These are phyloP conservation scores for Candida anutae DNA, from an alignment of 1,139 yeast species.

Conservation along the genomic window DNA sequence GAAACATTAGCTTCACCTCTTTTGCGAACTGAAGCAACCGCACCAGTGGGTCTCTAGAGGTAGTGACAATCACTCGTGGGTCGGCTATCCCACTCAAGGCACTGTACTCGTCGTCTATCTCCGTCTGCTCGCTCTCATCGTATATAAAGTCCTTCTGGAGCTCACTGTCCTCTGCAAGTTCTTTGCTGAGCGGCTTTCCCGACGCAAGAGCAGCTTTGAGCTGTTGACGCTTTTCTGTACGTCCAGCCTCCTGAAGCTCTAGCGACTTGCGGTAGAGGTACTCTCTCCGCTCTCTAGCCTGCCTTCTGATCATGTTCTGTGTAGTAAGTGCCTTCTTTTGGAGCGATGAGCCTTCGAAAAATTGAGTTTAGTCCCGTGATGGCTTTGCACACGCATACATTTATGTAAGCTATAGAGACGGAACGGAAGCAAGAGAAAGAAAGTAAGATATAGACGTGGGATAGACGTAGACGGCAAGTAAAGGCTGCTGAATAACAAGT, in stretches of 20 bases:
- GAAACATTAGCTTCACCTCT: constrained; percentile 83
- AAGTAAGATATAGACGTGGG: too few relatives aligned
- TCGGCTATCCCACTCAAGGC: constrained; percentile 83
- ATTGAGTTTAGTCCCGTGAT: too few relatives aligned
- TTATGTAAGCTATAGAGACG: too few relatives aligned
- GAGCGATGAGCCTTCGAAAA: too few relatives aligned
- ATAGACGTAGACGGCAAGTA: too few relatives aligned
- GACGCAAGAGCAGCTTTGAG: constrained; percentile 82
- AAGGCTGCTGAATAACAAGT: too few relatives aligned
- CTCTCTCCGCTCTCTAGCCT: constrained; percentile 93
- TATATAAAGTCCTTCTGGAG: constrained; percentile 76
- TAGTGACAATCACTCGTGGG: constrained; percentile 89
- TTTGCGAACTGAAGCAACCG: constrained; percentile 85
- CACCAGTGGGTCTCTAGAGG: constrained; percentile 86
- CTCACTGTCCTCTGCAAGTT: constrained; percentile 77
- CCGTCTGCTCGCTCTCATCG: constrained; percentile 66
- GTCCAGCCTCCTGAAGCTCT: constrained; percentile 81
- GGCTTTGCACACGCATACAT: too few relatives aligned
- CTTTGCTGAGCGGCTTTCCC: constrained; percentile 86
- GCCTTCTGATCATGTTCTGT: constrained; percentile 60
- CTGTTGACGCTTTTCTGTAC: constrained; percentile 80
- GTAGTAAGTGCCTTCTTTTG: too few relatives aligned
- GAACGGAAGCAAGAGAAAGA: too few relatives aligned
- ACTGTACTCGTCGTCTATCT: constrained; percentile 82
- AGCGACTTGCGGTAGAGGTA: constrained; percentile 83